Conservation (phyloP, 305 asterid genomes). For the Petunia hybrid region DNA sequence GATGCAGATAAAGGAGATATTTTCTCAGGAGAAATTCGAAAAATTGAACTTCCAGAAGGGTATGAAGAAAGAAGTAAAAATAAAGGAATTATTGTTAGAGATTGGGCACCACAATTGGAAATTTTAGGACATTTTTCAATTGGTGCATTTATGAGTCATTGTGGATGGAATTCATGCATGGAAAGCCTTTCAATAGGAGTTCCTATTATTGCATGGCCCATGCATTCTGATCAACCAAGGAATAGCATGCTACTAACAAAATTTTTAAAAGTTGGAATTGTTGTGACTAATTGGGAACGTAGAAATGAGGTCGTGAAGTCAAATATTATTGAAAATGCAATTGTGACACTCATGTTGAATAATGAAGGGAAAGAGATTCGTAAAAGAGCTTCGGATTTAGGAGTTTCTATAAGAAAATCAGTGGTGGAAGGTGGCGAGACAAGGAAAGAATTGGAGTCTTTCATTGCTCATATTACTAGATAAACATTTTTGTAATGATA, state of each 20-base stretch:
- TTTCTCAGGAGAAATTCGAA: not conserved
- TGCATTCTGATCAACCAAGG: conserved; percentile 31
- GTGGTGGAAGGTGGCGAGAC: not conserved
- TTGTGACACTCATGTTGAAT: not conserved
- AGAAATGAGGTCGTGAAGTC: conserved; percentile 12
- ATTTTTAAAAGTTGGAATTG: conserved; percentile 12
- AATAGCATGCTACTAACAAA: not conserved
- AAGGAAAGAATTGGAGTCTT: conserved; percentile 8
- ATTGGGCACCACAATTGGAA: conserved; percentile 34
- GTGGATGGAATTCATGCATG: conserved; percentile 26
- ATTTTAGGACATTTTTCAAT: conserved; percentile 19
- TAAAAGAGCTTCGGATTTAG: conserved; percentile 12
- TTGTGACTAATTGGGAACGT: conserved; percentile 12
- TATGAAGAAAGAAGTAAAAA: conserved; percentile 14
- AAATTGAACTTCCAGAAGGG: conserved; percentile 6
- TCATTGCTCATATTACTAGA: conserved; percentile 24
- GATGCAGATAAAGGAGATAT: conserved; percentile 23
- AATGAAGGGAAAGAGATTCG: conserved; percentile 16
- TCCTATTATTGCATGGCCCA: conserved; percentile 33
- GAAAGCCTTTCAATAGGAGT: conserved; percentile 26
- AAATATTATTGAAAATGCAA: not conserved
- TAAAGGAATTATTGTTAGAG: conserved; percentile 6
- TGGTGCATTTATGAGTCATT: conserved; percentile 19
- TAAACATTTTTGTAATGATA: not conserved
- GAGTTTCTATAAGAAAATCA: not conserved